Conservation (phyloP, 2,329 filamentous ascomycete genomes). For the Ophiocordyceps camponoti-rufipedis region DNA sequence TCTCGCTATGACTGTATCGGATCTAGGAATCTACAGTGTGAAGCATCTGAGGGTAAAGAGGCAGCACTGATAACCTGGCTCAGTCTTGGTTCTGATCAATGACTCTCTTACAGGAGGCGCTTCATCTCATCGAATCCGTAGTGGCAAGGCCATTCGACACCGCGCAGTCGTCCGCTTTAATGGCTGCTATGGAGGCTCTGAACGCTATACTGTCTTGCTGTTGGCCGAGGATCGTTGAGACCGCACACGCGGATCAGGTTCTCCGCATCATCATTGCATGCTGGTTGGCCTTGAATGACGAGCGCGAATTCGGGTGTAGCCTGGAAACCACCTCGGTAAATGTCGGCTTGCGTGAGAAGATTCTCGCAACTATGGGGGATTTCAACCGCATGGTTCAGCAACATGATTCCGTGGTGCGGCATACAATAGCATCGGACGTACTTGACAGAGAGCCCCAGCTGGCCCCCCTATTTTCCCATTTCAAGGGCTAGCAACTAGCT, state of each 20-base stretch:
- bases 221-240: background rate
- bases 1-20: slow-evolving; percentile 27
- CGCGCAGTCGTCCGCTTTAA: background rate
- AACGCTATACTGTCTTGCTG: background rate
- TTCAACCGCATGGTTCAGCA: background rate
- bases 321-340: slow-evolving; percentile 2
- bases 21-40: slow-evolving; percentile 41
- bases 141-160: background rate
- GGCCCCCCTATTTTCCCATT: slow-evolving; percentile 7
- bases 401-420: background rate
- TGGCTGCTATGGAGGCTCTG: background rate
- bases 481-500: background rate
- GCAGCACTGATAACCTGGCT: no score
- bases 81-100: no score
- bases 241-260: background rate
- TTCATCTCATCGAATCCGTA: background rate
- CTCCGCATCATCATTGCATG: background rate
- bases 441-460: slow-evolving; percentile 11
- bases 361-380: slow-evolving; percentile 19
- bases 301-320: background rate
- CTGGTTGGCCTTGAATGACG: background rate
- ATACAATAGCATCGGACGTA: background rate
- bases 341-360: slow-evolving; percentile 17
- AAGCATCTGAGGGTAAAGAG: slow-evolving; percentile 45
- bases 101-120: background rate